Percentiles rank a stretch among this genome's conserved stretches.
Evolutionary conservation across 192 early-diverging fungal species (phyloP).

Genomic region (Chytriomyces confervae): DNA sequence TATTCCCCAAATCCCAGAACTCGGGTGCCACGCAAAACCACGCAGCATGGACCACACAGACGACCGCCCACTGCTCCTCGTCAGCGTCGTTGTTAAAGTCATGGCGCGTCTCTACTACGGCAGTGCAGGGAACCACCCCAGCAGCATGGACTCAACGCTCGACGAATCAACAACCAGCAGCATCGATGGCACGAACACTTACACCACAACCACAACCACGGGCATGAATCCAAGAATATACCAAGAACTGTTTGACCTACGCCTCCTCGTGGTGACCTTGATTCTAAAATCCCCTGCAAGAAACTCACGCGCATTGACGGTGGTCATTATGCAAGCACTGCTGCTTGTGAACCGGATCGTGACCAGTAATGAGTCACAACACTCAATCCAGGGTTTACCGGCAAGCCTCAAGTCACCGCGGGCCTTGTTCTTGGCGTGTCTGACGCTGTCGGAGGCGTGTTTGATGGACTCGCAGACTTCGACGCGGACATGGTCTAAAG

Average conservation of each 20-base stretch:
- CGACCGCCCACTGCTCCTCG: not conserved
- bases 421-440: constrained; percentile 5
- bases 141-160: not conserved
- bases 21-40: too few relatives aligned
- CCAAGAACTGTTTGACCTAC: constrained; percentile 12
- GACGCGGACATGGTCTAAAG: constrained; percentile 1
- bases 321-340: constrained; percentile 20
- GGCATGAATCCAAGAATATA: constrained; percentile 4
- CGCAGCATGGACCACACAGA: too few relatives aligned
- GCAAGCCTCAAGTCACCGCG: constrained; percentile 2
- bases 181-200: not conserved
- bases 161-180: not conserved
- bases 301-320: constrained; percentile 5
- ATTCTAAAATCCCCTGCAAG: constrained; percentile 5
- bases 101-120: constrained; percentile 24
- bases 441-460: constrained; percentile 10
- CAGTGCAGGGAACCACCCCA: not conserved
- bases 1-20: too few relatives aligned
- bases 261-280: not conserved
- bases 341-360: constrained; percentile 15
- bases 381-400: not conserved
- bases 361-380: not conserved
- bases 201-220: not conserved
- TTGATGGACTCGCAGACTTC: constrained; percentile 25
- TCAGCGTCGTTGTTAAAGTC: constrained; percentile 27